phyloP scores from a whole-genome alignment of 2,329 filamentous ascomycete species.

The Xylaria sp. region DNA sequence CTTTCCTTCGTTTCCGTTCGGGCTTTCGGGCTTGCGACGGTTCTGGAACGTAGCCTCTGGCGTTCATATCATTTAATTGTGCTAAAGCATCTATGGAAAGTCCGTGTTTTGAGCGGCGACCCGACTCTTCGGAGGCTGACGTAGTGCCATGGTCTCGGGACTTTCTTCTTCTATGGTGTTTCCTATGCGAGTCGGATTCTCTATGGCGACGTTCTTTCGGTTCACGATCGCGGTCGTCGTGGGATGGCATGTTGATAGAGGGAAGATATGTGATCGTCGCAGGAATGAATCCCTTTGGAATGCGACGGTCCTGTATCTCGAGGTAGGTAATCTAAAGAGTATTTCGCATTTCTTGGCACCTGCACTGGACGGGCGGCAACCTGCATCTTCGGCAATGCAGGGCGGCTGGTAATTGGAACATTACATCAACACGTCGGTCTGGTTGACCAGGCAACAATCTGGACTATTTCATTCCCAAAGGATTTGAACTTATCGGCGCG shows the following conservation, averaged over 20 bases:
- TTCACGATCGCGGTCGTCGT: constrained; percentile 42
- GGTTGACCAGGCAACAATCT: constrained; percentile 58
- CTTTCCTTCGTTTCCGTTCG: constrained; percentile 52
- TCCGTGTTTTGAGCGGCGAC: constrained; percentile 42
- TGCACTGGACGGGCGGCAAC: constrained; percentile 26
- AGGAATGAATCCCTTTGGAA: constrained; percentile 16
- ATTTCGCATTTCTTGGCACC: constrained; percentile 30
- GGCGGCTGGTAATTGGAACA: constrained; percentile 17
- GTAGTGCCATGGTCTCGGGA: constrained; percentile 48
- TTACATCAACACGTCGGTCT: constrained; percentile 20
- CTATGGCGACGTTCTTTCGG: constrained; percentile 41
- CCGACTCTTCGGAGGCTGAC: constrained; percentile 50
- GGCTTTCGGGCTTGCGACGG: constrained; percentile 55
- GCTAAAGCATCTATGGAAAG: constrained; percentile 69
- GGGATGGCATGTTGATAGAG: constrained; percentile 47
- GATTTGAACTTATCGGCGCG: constrained; percentile 17
- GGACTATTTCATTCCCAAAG: constrained; percentile 38
- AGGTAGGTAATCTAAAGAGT: constrained; percentile 42
- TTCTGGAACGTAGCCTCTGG: constrained; percentile 49
- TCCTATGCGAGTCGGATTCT: constrained; percentile 45
- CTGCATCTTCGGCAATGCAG: constrained; percentile 30
- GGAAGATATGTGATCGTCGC: constrained; percentile 19
- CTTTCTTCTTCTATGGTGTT: constrained; percentile 51
- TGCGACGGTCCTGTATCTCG: constrained; percentile 40
- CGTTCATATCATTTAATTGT: constrained; percentile 71